phyloP scores from a whole-genome alignment of 2,329 filamentous ascomycete species.

The Sodiomyces alkalinus region DNA sequence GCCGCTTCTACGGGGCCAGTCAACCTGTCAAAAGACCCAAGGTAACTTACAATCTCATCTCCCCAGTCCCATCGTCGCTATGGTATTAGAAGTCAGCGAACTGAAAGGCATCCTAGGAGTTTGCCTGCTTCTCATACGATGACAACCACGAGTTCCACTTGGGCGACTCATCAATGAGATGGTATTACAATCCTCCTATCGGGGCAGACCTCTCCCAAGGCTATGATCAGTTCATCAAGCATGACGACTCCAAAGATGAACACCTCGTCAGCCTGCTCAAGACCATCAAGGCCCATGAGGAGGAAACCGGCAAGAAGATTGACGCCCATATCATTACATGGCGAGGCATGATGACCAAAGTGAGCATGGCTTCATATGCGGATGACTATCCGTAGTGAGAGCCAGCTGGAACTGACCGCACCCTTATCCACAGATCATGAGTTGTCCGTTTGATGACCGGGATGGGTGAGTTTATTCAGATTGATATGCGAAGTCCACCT shows the following conservation, averaged over 20 bases:
- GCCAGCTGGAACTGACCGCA: too few species aligned
- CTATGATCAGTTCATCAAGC: constrained; percentile 68
- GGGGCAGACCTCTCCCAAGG: constrained; percentile 64
- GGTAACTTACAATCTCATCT: constrained; percentile 24
- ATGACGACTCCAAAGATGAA: constrained; percentile 70
- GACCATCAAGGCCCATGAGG: constrained; percentile 60
- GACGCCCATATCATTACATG: constrained; percentile 78
- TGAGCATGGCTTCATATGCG: constrained; percentile 17
- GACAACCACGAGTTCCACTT: constrained; percentile 61
- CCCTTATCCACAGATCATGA: constrained; percentile 56
- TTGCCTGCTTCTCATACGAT: constrained; percentile 88
- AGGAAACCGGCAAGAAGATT: constrained; percentile 47
- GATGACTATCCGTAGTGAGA: too few species aligned
- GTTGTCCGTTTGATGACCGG: constrained; percentile 63
- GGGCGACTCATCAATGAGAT: constrained; percentile 67
- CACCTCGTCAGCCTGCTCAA: constrained; percentile 75
- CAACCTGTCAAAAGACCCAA: constrained; percentile 62
- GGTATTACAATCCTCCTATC: constrained; percentile 68
- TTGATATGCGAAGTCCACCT: too few species aligned
- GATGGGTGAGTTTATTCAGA: constrained; percentile 64
- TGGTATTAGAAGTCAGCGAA: too few species aligned
- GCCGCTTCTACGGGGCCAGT: constrained; percentile 51
- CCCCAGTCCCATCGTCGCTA: too few species aligned
- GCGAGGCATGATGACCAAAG: constrained; percentile 98
- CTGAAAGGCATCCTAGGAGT: too few species aligned